Percentiles rank a stretch among this genome's conserved stretches.
Conservation (phyloP, 1,284 basidiomycete genomes). For the Rhodotorula sp. region DNA sequence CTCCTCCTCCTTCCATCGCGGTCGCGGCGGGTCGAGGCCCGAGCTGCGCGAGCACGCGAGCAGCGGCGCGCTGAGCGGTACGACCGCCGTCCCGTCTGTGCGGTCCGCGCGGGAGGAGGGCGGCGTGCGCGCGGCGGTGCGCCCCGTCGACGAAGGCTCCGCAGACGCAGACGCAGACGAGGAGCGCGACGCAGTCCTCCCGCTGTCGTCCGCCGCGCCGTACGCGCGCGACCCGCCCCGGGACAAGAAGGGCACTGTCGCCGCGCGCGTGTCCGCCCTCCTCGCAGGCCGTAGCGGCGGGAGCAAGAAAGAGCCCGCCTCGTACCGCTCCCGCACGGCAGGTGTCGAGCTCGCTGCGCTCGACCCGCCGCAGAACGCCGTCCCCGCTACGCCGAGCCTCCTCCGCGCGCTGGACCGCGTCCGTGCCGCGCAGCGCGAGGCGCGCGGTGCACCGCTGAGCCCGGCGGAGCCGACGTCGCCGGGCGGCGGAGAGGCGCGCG, state of each 20-base stretch:
- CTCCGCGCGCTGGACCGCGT: slow-evolving; percentile 14
- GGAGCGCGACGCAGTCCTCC: background rate
- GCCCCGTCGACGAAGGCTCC: background rate
- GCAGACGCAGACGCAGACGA: background rate
- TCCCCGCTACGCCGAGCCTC: slow-evolving; percentile 25
- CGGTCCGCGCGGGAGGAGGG: background rate
- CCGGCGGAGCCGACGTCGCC: background rate
- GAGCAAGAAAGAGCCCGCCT: background rate
- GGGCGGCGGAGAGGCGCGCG: background rate
- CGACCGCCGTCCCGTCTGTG: background rate
- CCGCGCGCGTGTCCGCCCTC: background rate
- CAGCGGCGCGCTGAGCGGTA: slow-evolving; percentile 10
- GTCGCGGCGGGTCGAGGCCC: too few species aligned
- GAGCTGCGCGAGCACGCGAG: background rate
- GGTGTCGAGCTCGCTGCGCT: background rate
- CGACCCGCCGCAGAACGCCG: background rate
- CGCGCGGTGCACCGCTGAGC: slow-evolving; percentile 4
- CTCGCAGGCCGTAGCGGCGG: background rate
- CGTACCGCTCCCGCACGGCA: background rate
- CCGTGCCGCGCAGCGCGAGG: slow-evolving; percentile 10
- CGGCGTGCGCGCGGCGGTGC: too few species aligned
- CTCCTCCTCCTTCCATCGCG: too few species aligned
- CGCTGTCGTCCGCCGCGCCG: background rate
- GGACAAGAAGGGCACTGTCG: background rate
- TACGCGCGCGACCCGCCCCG: too few species aligned